Evolutionary conservation across 306 rosid genomes (phyloP).

Genomic region (Castanopsis chinensis): DNA sequence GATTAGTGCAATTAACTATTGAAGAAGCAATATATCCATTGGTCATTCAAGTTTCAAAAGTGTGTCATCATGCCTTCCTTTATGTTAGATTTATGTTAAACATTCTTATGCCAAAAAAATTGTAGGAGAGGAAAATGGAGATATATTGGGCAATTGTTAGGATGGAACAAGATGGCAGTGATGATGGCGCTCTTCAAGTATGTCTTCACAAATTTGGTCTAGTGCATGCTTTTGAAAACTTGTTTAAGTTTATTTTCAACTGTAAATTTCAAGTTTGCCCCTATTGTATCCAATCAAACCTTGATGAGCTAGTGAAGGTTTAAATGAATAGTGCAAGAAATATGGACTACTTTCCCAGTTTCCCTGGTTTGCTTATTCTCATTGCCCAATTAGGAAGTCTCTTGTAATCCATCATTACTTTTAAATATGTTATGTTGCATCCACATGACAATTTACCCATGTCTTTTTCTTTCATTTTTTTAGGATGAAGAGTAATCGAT

Average conservation of each 20-base stretch:
- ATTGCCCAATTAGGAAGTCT: background rate
- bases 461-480: background rate
- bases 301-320: slow-evolving; percentile 75
- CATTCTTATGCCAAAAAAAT: slow-evolving; percentile 12
- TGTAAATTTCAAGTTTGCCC: slow-evolving; percentile 58
- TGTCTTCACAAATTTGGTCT: slow-evolving; percentile 14
- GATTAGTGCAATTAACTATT: too few relatives aligned
- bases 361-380: slow-evolving; percentile 8
- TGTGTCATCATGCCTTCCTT: slow-evolving; percentile 3
- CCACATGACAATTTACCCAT: background rate
- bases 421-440: slow-evolving; percentile 3
- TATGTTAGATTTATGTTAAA: slow-evolving; percentile 15
- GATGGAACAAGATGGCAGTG: slow-evolving; percentile 70
- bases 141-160: slow-evolving; percentile 76
- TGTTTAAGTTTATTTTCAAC: slow-evolving; percentile 26
- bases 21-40: slow-evolving; percentile 2
- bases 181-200: slow-evolving; percentile 68
- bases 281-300: slow-evolving; percentile 62
- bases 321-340: slow-evolving; percentile 88
- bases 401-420: slow-evolving; percentile 4
- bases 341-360: slow-evolving; percentile 63
- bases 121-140: slow-evolving; percentile 91
- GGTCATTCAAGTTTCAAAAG: slow-evolving; percentile 9
- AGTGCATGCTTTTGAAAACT: slow-evolving; percentile 10
- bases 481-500: background rate